Percentiles rank a stretch among this genome's conserved stretches.
Conservation (phyloP, 805 yeast genomes). For the Naumovozyma dairenensis region DNA sequence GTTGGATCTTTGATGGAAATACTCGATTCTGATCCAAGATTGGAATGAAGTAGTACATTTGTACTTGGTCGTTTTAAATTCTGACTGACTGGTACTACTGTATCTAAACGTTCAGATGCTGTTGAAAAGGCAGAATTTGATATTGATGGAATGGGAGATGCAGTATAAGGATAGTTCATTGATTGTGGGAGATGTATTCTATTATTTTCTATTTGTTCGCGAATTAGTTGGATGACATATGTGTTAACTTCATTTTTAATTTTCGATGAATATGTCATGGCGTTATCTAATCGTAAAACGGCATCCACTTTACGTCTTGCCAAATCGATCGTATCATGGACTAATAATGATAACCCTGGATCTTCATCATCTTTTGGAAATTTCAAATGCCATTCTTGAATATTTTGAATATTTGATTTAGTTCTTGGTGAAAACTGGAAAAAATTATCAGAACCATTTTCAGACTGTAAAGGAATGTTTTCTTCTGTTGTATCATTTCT, state of each 20-base stretch:
- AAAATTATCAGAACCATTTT: not conserved
- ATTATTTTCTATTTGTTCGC: conserved; percentile 49
- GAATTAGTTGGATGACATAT: conserved; percentile 52
- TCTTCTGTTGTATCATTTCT: not conserved
- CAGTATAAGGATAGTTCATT: conserved; percentile 3
- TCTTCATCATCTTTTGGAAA: conserved; percentile 28
- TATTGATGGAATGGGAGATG: not conserved
- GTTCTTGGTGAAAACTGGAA: conserved; percentile 51
- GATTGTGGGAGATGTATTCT: conserved; percentile 13
- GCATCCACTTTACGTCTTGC: conserved; percentile 61
- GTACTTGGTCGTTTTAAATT: not conserved
- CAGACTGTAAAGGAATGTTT: not conserved
- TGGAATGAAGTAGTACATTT: not conserved
- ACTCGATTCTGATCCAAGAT: not conserved
- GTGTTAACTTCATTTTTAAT: conserved; percentile 71
- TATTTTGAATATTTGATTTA: conserved; percentile 43
- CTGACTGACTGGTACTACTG: not conserved
- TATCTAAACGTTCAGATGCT: not conserved
- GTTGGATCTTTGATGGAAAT: not conserved
- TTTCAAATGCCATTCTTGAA: conserved; percentile 18
- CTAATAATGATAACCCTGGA: conserved; percentile 50
- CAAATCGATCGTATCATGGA: conserved; percentile 55
- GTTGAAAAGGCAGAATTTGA: not conserved
- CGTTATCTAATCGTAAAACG: conserved; percentile 59
- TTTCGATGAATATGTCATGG: conserved; percentile 63